Evolutionary conservation across 495 filamentous ascomycete species (phyloP), one percentile per base, ranked within the genome.

Genomic region (Talaromyces ruber): DNA sequence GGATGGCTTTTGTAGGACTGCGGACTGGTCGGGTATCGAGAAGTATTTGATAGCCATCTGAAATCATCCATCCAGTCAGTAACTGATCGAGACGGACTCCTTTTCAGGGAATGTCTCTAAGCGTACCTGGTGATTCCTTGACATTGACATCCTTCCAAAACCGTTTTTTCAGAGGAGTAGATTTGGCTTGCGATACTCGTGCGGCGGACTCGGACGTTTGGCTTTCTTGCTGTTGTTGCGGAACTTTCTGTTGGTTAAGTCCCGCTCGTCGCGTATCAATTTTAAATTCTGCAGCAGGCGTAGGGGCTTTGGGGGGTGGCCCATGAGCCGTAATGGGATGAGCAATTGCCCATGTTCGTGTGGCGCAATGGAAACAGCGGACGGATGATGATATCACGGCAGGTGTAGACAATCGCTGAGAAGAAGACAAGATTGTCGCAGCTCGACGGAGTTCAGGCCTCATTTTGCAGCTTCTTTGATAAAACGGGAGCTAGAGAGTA

Each of bases 141-240:
- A 95, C 86, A 67, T 79, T 72, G 4, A 91, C 89, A 74, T 93
- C 80, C 68, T 88, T 91, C 91, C 92, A 96, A 71, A 95, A 94
- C 7, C 90, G 80, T 72, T 87, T 88, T 70, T 81, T 83, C 61
- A 89, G 72, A 47, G 77, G 72, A 28, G 64, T 72, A 16, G 76
- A 70, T 57, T 51, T 58, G 5, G 76, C 71, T 64, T 81, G 76
- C 9, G 70, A 50, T 28, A 64, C 57, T 9, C 66, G 65, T 18
- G 54, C n/a, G 6, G 21, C n/a, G 8, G 59, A 32, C 75, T 68
- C 51, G 4, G 51, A 22, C 61, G 78, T 79, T 60, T 79, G 77
- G 7, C 76, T 81, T 51, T 68, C 64, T 67, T 78, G 72, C 51
- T 84, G 72, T 45, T 82, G 61, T 65, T 84, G 82, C 0, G 80